phyloP scores from a whole-genome alignment of 2,329 filamentous ascomycete species.

The Fusarium mexicanum region DNA sequence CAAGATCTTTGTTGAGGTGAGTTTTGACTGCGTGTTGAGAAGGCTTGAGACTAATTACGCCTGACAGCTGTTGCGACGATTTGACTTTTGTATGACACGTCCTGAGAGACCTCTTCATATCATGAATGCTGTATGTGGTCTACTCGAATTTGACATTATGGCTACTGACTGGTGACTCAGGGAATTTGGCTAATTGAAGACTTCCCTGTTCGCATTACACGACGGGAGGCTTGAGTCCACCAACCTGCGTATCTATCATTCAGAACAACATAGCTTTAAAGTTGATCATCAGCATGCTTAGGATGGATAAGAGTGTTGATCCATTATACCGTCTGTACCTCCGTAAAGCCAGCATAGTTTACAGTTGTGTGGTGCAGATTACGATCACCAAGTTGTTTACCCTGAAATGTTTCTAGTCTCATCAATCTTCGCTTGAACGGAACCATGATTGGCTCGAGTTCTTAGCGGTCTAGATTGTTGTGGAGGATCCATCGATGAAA shows the following conservation, averaged over 20 bases:
- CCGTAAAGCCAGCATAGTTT: too few relatives aligned
- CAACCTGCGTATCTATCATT: neutral
- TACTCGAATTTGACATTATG: neutral
- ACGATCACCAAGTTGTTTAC: too few relatives aligned
- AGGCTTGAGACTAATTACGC: neutral
- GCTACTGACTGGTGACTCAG: neutral
- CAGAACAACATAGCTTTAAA: neutral
- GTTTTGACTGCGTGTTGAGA: neutral
- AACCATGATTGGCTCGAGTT: neutral
- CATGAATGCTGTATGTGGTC: conserved; percentile 8
- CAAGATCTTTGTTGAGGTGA: conserved; percentile 55
- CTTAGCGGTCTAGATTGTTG: neutral
- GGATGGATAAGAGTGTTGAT: too few relatives aligned
- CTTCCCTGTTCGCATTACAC: conserved; percentile 12
- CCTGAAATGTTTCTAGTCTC: neutral
- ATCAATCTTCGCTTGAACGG: too few relatives aligned
- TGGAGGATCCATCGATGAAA: neutral
- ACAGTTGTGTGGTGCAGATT: too few relatives aligned
- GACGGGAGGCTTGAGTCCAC: neutral
- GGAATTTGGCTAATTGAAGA: conserved; percentile 27
- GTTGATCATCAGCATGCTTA: fast-evolving
- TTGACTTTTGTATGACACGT: conserved; percentile 19
- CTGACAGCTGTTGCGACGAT: conserved; percentile 20
- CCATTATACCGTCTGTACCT: neutral
- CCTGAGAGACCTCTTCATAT: conserved; percentile 21